These are phyloP conservation scores for Emmonsiellopsis sp. DNA, from an alignment of 2,329 filamentous ascomycete species.

Conservation along the genomic window DNA sequence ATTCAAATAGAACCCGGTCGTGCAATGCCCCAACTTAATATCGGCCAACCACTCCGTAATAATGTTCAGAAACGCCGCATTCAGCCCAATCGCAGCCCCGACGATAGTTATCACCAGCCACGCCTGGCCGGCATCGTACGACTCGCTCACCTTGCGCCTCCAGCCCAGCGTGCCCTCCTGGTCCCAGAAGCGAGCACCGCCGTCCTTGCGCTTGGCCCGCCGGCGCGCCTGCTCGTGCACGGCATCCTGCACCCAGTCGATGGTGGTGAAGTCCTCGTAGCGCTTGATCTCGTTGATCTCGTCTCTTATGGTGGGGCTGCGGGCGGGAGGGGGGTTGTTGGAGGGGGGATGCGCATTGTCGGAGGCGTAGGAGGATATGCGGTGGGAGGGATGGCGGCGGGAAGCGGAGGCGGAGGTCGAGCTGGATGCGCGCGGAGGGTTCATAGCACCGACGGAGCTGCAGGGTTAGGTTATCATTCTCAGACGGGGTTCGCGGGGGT, in stretches of 20 bases:
- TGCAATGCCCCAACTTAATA: constrained; percentile 92
- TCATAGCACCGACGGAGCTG: constrained; percentile 31
- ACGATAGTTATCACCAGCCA: constrained; percentile 97
- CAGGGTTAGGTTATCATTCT: constrained; percentile 9
- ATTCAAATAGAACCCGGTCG: constrained; percentile 92
- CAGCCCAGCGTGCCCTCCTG: constrained; percentile 62
- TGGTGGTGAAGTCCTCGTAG: constrained; percentile 96
- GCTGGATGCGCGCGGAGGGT: constrained; percentile 26
- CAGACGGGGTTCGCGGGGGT: neutral
- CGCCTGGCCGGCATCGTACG: constrained; percentile 91
- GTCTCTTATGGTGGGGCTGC: constrained; percentile 68
- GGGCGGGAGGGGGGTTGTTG: constrained; percentile 53
- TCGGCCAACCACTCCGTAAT: constrained; percentile 95
- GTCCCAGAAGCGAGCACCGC: constrained; percentile 63
- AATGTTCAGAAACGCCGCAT: constrained; percentile 88
- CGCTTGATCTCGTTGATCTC: constrained; percentile 97
- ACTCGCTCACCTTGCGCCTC: constrained; percentile 71
- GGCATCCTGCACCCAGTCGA: constrained; percentile 97
- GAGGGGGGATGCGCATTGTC: constrained; percentile 46
- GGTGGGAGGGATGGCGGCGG: constrained; percentile 25
- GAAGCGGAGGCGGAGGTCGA: constrained; percentile 14
- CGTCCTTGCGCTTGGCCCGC: constrained; percentile 63
- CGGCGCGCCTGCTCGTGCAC: constrained; percentile 79
- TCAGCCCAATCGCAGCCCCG: constrained; percentile 80
- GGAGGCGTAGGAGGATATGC: constrained; percentile 31